Percentiles rank a stretch among this genome's conserved stretches.
These are phyloP conservation scores for Bruguiera gymnorhiza DNA, from an alignment of 345 rosid species.

Conservation along the genomic window DNA sequence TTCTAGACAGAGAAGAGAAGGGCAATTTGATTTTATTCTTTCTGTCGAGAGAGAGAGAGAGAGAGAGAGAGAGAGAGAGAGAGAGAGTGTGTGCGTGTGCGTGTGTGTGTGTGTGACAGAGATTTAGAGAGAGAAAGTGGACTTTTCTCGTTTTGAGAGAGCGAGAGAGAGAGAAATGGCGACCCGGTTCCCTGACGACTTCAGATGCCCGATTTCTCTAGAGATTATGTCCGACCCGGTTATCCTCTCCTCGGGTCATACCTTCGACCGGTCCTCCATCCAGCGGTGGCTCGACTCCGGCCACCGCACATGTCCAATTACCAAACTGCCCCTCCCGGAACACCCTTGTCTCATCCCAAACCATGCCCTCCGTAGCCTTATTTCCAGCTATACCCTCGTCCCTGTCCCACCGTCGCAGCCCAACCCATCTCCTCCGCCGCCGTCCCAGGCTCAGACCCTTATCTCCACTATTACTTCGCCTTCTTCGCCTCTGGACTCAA, in stretches of 20 bases:
- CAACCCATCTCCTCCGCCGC: background rate
- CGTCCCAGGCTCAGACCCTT: slow-evolving; percentile 40
- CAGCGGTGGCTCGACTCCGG: slow-evolving; percentile 93
- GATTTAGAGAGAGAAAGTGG: too few relatives aligned
- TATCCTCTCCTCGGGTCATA: slow-evolving; percentile 88
- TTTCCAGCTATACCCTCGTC: slow-evolving; percentile 54
- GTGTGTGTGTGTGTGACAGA: too few relatives aligned
- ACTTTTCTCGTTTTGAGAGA: too few relatives aligned
- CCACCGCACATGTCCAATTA: slow-evolving; percentile 84
- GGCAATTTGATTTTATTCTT: too few relatives aligned
- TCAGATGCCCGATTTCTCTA: slow-evolving; percentile 92
- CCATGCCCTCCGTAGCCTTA: slow-evolving; percentile 80
- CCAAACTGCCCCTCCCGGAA: slow-evolving; percentile 73
- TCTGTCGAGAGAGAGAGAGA: too few relatives aligned
- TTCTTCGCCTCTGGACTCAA: slow-evolving; percentile 40
- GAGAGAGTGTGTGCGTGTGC: too few relatives aligned
- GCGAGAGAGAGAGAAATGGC: slow-evolving; percentile 40
- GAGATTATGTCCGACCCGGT: slow-evolving; percentile 99
- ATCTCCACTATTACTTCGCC: slow-evolving; percentile 51
- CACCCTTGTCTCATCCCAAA: slow-evolving; percentile 80
- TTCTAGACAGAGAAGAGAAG: background rate
- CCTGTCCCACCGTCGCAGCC: slow-evolving; percentile 28
- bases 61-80: too few relatives aligned
- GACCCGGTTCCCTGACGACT: slow-evolving; percentile 70
- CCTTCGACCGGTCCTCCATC: slow-evolving; percentile 91